Conservation (phyloP, 2,329 filamentous ascomycete species). For the Leptographium galeiforme region DNA sequence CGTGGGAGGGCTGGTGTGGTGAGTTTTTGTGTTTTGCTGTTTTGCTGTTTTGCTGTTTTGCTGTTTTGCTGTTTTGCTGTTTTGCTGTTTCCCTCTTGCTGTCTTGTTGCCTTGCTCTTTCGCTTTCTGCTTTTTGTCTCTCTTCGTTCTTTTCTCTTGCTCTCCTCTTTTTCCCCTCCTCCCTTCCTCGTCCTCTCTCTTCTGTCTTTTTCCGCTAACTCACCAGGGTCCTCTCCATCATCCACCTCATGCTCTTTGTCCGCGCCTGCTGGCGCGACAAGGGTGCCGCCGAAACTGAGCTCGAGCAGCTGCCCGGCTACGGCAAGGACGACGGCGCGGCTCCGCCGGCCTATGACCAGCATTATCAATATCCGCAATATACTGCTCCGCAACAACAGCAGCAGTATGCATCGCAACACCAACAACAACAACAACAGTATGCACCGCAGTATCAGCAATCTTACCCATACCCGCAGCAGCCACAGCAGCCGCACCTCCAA, state of each 20-base stretch:
- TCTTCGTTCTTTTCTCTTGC: background rate
- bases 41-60: background rate
- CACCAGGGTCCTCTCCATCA: conserved; percentile 23
- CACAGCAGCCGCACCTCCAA: background rate
- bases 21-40: conserved; percentile 7
- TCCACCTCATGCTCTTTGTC: conserved; percentile 12
- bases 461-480: background rate
- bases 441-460: background rate
- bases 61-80: background rate
- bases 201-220: too few species aligned
- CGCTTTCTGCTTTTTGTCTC: background rate
- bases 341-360: background rate
- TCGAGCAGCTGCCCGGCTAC: conserved; percentile 6
- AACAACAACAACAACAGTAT: background rate
- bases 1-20: conserved; percentile 28
- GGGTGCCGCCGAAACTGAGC: background rate
- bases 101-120: background rate
- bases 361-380: background rate
- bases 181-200: background rate
- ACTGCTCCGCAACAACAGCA: background rate
- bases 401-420: background rate
- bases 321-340: conserved; percentile 4
- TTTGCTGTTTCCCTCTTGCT: background rate
- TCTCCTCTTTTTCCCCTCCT: background rate
- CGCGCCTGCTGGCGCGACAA: background rate